phyloP scores from a whole-genome alignment of 139 green algal species.

The Dunaliella primolecta region DNA sequence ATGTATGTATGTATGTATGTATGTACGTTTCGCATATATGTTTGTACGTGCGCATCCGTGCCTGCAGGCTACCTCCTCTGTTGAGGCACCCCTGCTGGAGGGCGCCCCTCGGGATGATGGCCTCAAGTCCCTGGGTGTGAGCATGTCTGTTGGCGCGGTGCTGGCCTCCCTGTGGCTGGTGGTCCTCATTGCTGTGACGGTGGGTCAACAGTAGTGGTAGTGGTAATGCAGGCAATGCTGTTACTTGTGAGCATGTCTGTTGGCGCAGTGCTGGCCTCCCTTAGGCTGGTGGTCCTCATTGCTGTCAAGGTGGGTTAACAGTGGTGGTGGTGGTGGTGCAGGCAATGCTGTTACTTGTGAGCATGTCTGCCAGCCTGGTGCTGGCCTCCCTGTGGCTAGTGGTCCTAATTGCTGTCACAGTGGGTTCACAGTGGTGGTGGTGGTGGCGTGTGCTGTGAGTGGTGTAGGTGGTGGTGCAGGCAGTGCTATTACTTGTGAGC shows the following conservation, averaged over 20 bases:
- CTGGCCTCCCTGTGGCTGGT: conserved; percentile 60
- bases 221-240: no score
- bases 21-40: not conserved
- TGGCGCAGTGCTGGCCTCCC: conserved; percentile 51
- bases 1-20: not conserved
- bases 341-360: no score
- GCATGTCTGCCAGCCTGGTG: conserved; percentile 40
- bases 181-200: conserved; percentile 48
- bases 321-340: no score
- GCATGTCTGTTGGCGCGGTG: conserved; percentile 41
- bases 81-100: not conserved
- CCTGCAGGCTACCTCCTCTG: not conserved
- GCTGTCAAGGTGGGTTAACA: conserved; percentile 15
- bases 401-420: conserved; percentile 47
- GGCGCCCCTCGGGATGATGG: conserved; percentile 1
- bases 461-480: no score
- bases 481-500: no score
- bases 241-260: conserved; percentile 37
- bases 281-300: conserved; percentile 64
- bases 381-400: conserved; percentile 60
- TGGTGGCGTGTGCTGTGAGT: no score
- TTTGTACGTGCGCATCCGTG: not conserved
- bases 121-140: conserved; percentile 64
- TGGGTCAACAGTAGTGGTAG: no score
- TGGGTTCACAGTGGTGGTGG: no score